Base-by-base conservation (phyloP, 2,329 filamentous ascomycete species). In the Ophiostoma novo-ulmi region DNA sequence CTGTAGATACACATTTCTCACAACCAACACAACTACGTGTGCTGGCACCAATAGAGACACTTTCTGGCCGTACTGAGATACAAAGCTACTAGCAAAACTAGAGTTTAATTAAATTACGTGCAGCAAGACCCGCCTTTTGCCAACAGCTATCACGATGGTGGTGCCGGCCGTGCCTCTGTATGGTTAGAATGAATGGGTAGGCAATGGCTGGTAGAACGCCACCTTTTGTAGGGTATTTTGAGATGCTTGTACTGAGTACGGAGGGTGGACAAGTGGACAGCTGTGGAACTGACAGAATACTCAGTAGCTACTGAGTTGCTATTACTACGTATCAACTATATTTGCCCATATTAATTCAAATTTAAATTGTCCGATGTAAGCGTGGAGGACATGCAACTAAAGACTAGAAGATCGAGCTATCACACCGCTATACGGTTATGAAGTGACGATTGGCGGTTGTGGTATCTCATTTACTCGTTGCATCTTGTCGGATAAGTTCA, bases 61-160 rank as follows among this genome's bases (percentile, higher is more conserved):
- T 44, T 26, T 61, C 35, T 48, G 38, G 8, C 44, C 38, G 10
- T 35, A 22, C 3, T 31, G 31, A 61, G 22, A 66, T 31, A 36
- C 22, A 20, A 52, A 20, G 39, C 52, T 58, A 26, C 22, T n/a
- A 11, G n/a, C 52, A 58, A 22, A 55, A 14, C 3, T 17, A 39
- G 38, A 13, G 10, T 48, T 48, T n/a, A 8, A 11, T 68, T 55
- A 68, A 41, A 71, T 71, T 68, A 65, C 58, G 67, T 71, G 70
- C 70, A 71, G 66, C 70, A 66, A 64, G 70, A 65, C 70, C 70
- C 66, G 66, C 70, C 52, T n/a, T 52, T 41, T 44, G 64, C 3
- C 31, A 64, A 64, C 38, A 26, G 39, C 35, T 58, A 65, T 69
- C 70, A 65, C 39, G 55, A 68, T 26, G 22, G 22, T 58, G 22